phyloP scores from a whole-genome alignment of 257 asterid species.

The Lycium ferocissimum region DNA sequence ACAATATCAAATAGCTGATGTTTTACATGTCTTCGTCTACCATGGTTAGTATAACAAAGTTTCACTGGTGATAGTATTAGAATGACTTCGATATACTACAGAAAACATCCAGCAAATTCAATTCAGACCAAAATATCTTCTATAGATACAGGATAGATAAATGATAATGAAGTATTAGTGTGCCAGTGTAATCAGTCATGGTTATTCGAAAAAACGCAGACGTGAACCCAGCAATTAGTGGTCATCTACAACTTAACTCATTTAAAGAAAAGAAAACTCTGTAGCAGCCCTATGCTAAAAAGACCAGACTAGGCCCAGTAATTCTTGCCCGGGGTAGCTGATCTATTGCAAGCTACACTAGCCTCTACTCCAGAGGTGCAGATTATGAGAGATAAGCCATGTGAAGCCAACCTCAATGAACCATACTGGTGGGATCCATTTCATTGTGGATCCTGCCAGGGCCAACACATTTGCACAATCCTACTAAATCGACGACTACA shows the following conservation, averaged over 20 bases:
- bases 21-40: constrained; percentile 6
- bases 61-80: background rate
- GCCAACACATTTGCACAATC: background rate
- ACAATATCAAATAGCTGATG: constrained; percentile 21
- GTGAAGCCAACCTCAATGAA: background rate
- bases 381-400: constrained; percentile 4
- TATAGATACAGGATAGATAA: background rate
- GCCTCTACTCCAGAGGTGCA: background rate
- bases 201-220: background rate
- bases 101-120: background rate
- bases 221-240: background rate
- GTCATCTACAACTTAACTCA: background rate
- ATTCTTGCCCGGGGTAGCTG: background rate
- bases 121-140: background rate
- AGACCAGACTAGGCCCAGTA: background rate
- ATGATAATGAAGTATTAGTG: constrained; percentile 1
- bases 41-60: background rate
- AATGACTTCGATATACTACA: constrained; percentile 8
- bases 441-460: constrained; percentile 10
- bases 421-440: background rate
- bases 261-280: background rate
- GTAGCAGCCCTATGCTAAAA: background rate
- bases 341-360: background rate
- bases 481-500: background rate
- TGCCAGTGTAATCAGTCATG: background rate